A percentile compares a stretch with the other conserved stretches of the same genome.
Conservation (phyloP, 768 basidiomycete genomes). For the Rhodotorula paludigena region DNA sequence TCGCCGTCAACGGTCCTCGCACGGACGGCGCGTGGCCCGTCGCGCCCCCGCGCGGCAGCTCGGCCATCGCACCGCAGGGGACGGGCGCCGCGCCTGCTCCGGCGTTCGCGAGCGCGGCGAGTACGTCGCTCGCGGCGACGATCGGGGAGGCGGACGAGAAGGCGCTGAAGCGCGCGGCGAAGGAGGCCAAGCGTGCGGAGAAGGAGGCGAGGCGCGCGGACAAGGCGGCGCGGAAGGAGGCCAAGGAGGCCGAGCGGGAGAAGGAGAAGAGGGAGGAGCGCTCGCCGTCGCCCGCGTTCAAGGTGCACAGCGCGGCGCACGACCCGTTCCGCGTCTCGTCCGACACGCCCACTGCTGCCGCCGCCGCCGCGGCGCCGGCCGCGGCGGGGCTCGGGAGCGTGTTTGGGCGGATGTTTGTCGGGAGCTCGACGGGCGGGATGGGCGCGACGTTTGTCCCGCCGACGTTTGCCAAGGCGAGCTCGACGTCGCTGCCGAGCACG, state of each 20-base stretch:
- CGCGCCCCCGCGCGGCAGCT: slow-evolving; percentile 16
- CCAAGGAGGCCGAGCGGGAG: neutral
- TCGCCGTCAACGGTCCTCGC: slow-evolving; percentile 25
- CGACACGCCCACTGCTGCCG: neutral
- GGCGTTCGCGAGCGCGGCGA: slow-evolving; percentile 8
- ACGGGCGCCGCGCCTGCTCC: slow-evolving; percentile 5
- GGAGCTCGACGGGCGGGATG: slow-evolving; percentile 10
- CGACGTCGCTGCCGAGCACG: neutral
- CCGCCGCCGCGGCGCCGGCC: neutral
- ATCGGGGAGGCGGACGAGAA: slow-evolving; percentile 6
- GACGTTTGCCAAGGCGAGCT: neutral
- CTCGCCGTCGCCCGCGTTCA: slow-evolving; percentile 25
- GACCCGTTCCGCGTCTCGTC: slow-evolving; percentile 24
- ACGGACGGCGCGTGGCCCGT: slow-evolving; percentile 24
- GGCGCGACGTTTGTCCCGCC: slow-evolving; percentile 20
- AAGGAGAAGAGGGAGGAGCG: slow-evolving; percentile 6
- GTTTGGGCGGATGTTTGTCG: slow-evolving; percentile 24
- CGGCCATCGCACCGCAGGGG: neutral
- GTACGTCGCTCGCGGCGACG: slow-evolving; percentile 8
- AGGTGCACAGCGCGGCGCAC: slow-evolving; percentile 19
- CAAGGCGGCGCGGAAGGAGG: neutral
- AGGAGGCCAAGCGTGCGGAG: slow-evolving; percentile 1
- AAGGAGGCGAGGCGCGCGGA: slow-evolving; percentile 11
- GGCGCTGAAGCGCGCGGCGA: slow-evolving; percentile 2
- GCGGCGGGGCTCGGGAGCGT: slow-evolving; percentile 1